These are phyloP conservation scores for Leishmania braziliensis DNA, from an alignment of 208 protist genomes.

Conservation along the genomic window DNA sequence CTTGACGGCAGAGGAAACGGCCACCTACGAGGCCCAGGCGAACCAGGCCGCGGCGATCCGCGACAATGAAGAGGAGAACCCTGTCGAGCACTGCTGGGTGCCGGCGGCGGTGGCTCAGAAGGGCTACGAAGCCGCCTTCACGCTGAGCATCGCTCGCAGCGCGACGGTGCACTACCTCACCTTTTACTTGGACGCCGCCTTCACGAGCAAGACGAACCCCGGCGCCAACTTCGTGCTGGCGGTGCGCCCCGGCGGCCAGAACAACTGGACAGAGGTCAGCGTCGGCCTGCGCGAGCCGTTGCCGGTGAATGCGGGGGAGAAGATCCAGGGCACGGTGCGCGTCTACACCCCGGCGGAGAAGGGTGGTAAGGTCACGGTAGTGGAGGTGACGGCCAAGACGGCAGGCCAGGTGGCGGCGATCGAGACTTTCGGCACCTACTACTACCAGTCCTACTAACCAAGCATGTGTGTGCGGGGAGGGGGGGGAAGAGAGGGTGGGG, in stretches of 20 bases:
- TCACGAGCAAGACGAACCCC: constrained; percentile 66
- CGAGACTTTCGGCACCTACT: constrained; percentile 68
- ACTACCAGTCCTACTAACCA: constrained; percentile 68
- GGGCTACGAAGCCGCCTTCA: constrained; percentile 65
- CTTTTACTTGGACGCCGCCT: constrained; percentile 83
- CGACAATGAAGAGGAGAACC: constrained; percentile 47
- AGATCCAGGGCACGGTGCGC: constrained; percentile 55
- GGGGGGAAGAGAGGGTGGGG: neutral
- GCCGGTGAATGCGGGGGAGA: constrained; percentile 74
- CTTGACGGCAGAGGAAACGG: constrained; percentile 44
- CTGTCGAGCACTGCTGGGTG: constrained; percentile 45
- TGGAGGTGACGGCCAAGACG: constrained; percentile 73
- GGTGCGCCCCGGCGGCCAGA: constrained; percentile 73
- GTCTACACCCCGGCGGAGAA: constrained; percentile 47
- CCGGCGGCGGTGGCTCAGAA: constrained; percentile 44
- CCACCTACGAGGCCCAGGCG: constrained; percentile 39
- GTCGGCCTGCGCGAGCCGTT: constrained; percentile 68
- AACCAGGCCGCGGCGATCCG: constrained; percentile 26
- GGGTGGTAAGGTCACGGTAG: constrained; percentile 56
- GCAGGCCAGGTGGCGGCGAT: constrained; percentile 59
- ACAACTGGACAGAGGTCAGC: constrained; percentile 86
- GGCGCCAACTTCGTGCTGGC: constrained; percentile 90
- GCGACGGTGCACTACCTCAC: constrained; percentile 88
- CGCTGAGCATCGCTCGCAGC: constrained; percentile 45
- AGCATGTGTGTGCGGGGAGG: constrained; percentile 2